Base-by-base conservation (phyloP, 169 alveolate genomes). In the Eimeria praecox region DNA sequence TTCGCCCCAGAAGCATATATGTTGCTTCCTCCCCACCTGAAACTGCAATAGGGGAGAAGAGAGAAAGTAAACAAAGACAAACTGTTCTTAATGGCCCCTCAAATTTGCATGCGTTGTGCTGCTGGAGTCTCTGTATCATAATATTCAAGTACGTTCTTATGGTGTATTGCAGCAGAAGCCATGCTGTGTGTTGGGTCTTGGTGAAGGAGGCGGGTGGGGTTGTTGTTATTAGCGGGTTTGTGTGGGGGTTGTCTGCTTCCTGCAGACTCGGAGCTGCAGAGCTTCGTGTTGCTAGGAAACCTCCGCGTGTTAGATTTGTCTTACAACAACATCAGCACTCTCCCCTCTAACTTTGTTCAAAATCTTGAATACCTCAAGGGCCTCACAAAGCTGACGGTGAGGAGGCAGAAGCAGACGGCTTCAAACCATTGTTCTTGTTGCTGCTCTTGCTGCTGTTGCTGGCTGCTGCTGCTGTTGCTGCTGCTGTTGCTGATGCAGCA, bases 271-370 rank as follows among this genome's bases (percentile, higher is more conserved):
- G 30, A 80, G 10, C 30, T 80, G 69, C 44, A 80, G 42, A 80
- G 90, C 22, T 49, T 80, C 30, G 71, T 80, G 90, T 40, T 80
- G 40, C 90, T 80, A 40, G 71, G 71, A 44, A 91, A 91, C 52
- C 35, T 91, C 66, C 95, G 83, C 54, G 91, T 38, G 46, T 46
- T 91, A 35, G 85, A 77, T 87, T n/a, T 91, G 82, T 75, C 95
- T 42, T 56, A 77, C 91, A 91, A 91, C 83, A 27, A 38, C 8
- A 91, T 91, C 66, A 40, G 52, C 59, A 73, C 86, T 62, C 91
- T 78, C 22, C 95, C 95, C 1, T 64, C 88, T 5, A 66, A 91
- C 69, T 80, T 80, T 71, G 44, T 80, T 10, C 40, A 62, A 33
- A 91, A 83, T 2, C 59, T 91, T 12, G 52, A 18, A 64, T 75